These are phyloP conservation scores for Tribonema minus DNA, from an alignment of 108 stramenopile genomes.

Conservation along the genomic window DNA sequence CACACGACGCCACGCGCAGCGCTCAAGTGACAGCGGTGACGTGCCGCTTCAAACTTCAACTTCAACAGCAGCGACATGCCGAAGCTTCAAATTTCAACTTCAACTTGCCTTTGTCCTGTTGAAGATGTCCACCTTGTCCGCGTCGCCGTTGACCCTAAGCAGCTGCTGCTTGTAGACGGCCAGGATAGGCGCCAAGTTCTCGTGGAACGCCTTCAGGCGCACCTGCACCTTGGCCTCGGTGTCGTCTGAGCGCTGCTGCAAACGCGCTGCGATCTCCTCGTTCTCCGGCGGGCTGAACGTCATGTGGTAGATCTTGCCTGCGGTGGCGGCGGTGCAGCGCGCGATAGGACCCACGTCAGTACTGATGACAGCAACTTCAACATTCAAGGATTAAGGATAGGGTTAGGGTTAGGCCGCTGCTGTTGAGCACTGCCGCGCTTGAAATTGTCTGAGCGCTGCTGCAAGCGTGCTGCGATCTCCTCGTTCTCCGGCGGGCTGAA, in stretches of 20 bases:
- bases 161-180: constrained; percentile 42
- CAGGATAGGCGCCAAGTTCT: constrained; percentile 56
- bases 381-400: background rate
- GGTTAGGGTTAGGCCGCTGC: background rate
- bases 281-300: constrained; percentile 73
- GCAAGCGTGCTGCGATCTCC: too few species aligned
- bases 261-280: too few species aligned
- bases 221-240: constrained; percentile 90
- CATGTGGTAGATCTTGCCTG: constrained; percentile 86
- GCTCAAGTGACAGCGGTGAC: too few species aligned
- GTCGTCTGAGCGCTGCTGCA: constrained; percentile 87
- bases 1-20: too few species aligned
- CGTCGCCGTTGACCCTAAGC: too few species aligned
- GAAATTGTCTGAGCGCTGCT: constrained; percentile 47
- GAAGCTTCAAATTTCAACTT: too few species aligned
- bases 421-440: background rate
- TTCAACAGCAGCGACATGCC: too few species aligned
- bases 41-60: too few species aligned
- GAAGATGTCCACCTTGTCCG: too few species aligned
- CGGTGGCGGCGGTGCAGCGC: background rate
- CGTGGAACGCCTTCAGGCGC: constrained; percentile 79
- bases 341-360: background rate
- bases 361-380: background rate
- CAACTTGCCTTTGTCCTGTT: too few species aligned
- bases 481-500: too few species aligned